phyloP scores from a whole-genome alignment of 768 basidiomycete genomes.

The Gloeostereum incarnatum region DNA sequence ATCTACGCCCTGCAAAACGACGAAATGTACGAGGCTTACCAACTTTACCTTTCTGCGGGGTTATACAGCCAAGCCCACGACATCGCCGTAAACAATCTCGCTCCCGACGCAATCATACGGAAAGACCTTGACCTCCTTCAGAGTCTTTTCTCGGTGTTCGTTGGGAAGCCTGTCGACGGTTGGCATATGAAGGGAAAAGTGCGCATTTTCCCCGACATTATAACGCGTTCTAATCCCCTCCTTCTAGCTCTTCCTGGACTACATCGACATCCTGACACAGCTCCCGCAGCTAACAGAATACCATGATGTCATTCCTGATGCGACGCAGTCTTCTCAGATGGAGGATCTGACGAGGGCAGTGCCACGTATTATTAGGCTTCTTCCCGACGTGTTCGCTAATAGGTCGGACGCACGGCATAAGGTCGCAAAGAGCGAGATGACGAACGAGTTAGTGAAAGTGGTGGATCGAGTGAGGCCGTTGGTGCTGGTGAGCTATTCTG shows the following conservation, averaged over 20 bases:
- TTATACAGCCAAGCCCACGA: constrained; percentile 70
- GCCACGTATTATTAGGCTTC: constrained; percentile 54
- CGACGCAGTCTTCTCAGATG: constrained; percentile 38
- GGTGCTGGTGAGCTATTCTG: constrained; percentile 41
- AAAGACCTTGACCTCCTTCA: constrained; percentile 54
- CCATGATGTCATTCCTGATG: constrained; percentile 31
- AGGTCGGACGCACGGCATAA: constrained; percentile 52
- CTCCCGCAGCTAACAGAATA: constrained; percentile 44
- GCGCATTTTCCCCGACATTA: constrained; percentile 9
- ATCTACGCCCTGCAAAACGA: constrained; percentile 52
- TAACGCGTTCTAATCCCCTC: not conserved
- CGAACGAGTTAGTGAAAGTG: constrained; percentile 45
- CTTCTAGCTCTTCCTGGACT: constrained; percentile 61
- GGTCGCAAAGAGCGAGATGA: constrained; percentile 69
- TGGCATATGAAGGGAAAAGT: constrained; percentile 88
- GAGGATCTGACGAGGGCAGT: constrained; percentile 51
- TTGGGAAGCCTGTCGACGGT: constrained; percentile 47
- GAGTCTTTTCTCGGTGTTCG: constrained; percentile 62
- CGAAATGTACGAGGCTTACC: constrained; percentile 64
- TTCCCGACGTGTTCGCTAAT: constrained; percentile 61
- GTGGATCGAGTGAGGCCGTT: constrained; percentile 54
- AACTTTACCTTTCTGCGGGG: constrained; percentile 64
- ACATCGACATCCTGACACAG: constrained; percentile 51
- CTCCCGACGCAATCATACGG: constrained; percentile 77
- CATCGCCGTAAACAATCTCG: constrained; percentile 78